Evolutionary conservation across 2,329 filamentous ascomycete genomes (phyloP), one percentile per base, ranked within the genome.

Genomic region (Fusarium udum): DNA sequence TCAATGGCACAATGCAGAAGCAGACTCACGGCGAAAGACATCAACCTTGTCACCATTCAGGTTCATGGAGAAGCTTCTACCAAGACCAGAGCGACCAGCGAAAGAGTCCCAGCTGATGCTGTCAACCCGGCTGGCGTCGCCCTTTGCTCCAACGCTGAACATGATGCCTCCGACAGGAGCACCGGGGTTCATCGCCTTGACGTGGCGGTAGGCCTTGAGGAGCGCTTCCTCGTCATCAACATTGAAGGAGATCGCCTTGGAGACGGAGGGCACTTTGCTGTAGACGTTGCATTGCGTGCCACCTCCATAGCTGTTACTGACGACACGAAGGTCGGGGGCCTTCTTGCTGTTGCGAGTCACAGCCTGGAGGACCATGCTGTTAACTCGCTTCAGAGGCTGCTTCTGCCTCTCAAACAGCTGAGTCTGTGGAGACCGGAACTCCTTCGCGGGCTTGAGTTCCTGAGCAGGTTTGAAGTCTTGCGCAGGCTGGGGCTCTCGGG

Each of bases 181-280:
- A 5, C 46, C 52, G 0, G 64, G 59, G 20, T 72, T 72, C 69
- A 72, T 69, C 15, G 69, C 39, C 31, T 64, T 69, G 5, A 72
- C 69, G 2, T 53, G 48, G 2, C 53, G 64, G 15, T 72, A 72
- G 5, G 49, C 69, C 28, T 68, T 31, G 4, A 69, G 14, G 0
- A 69, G 55, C 1, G 69, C 61, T 7, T 72, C 64, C 14, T 72
- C 64, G 10, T 57, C 59, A 3, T 72, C 32, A 0, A 72, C 59
- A 9, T 63, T 62, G 16, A 72, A 64, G 3, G 69, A 52, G 18
- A 72, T 58, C 1, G 69, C 42, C 24, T 69, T 64, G 4, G 61
- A 32, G 3, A 58, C 8, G 2, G n/a, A 46, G 9, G 49, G 53
- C 1, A 72, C 53, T 20, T 65, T 57, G 7, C 69, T 64, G 20